Percentiles rank a stretch among this genome's conserved stretches.
These are phyloP conservation scores for Nitzschia inconspicua DNA, from an alignment of 108 stramenopile species.

Conservation along the genomic window DNA sequence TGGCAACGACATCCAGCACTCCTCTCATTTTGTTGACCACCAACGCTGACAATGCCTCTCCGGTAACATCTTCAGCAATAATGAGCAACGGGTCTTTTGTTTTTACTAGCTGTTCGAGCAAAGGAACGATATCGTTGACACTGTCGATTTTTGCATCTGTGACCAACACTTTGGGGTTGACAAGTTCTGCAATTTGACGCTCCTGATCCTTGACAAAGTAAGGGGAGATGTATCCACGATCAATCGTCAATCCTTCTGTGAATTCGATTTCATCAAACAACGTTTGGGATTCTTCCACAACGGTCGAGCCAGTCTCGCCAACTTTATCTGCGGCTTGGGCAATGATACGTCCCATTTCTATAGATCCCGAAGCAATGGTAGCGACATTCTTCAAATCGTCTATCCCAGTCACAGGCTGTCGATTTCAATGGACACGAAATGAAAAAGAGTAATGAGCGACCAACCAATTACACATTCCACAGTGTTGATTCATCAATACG, in stretches of 20 bases:
- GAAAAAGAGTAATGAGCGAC: constrained; percentile 2
- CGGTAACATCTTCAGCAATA: constrained; percentile 95
- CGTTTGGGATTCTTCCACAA: constrained; percentile 95
- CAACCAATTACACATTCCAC: background rate
- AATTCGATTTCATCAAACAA: constrained; percentile 95
- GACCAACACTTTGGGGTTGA: constrained; percentile 82
- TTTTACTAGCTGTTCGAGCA: constrained; percentile 94
- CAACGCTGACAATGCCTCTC: constrained; percentile 94
- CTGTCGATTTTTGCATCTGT: constrained; percentile 94
- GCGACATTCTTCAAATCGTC: constrained; percentile 92
- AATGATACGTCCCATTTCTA: constrained; percentile 94
- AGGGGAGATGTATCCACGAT: constrained; percentile 96
- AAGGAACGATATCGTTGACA: constrained; percentile 93
- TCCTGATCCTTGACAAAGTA: constrained; percentile 98
- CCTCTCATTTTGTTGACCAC: constrained; percentile 99
- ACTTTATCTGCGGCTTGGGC: constrained; percentile 94
- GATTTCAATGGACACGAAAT: background rate
- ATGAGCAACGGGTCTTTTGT: constrained; percentile 94
- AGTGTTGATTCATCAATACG: constrained; percentile 11
- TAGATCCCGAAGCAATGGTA: constrained; percentile 89
- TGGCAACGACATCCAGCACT: constrained; percentile 94
- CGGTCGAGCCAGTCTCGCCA: constrained; percentile 93
- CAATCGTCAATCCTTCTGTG: constrained; percentile 97
- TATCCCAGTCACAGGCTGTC: constrained; percentile 70
- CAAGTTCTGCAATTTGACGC: constrained; percentile 90